These are phyloP conservation scores for Haplosporangium sp. DNA, from an alignment of 371 early-diverging fungal species.

Conservation along the genomic window DNA sequence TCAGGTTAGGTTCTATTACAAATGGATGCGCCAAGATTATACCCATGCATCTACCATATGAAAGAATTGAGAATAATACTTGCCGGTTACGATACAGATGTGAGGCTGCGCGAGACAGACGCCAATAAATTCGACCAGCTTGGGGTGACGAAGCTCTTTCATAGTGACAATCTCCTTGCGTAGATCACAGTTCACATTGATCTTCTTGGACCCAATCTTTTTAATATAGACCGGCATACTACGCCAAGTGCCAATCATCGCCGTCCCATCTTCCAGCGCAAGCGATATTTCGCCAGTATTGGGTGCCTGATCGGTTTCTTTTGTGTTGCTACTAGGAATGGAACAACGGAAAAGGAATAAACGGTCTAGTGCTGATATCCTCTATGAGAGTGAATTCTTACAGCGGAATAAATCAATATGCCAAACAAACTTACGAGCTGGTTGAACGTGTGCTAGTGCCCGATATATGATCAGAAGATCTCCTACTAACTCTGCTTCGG, in stretches of 20 bases:
- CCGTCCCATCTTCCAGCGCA: constrained; percentile 32
- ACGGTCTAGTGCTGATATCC: not conserved
- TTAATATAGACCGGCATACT: constrained; percentile 63
- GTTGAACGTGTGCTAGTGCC: too few relatives aligned
- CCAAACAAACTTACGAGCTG: too few relatives aligned
- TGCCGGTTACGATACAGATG: constrained; percentile 58
- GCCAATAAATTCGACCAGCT: constrained; percentile 57
- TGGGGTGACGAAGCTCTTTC: constrained; percentile 57
- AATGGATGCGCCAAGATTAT: too few relatives aligned
- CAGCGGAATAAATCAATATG: too few relatives aligned
- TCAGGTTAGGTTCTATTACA: too few relatives aligned
- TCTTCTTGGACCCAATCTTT: constrained; percentile 52
- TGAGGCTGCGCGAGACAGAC: constrained; percentile 48
- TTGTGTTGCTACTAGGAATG: constrained; percentile 33
- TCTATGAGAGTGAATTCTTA: not conserved
- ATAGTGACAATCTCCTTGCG: constrained; percentile 57
- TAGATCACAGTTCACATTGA: constrained; percentile 36
- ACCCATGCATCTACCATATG: too few relatives aligned
- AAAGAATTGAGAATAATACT: too few relatives aligned
- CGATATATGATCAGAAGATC: too few relatives aligned
- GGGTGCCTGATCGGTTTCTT: constrained; percentile 5
- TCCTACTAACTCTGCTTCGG: too few relatives aligned
- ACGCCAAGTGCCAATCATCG: constrained; percentile 55
- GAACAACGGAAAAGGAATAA: not conserved
- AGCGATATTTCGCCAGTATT: constrained; percentile 24